Evolutionary conservation across 2,329 filamentous ascomycete genomes (phyloP), one percentile per base, ranked within the genome.

Genomic region (Cladophialophora immunda): DNA sequence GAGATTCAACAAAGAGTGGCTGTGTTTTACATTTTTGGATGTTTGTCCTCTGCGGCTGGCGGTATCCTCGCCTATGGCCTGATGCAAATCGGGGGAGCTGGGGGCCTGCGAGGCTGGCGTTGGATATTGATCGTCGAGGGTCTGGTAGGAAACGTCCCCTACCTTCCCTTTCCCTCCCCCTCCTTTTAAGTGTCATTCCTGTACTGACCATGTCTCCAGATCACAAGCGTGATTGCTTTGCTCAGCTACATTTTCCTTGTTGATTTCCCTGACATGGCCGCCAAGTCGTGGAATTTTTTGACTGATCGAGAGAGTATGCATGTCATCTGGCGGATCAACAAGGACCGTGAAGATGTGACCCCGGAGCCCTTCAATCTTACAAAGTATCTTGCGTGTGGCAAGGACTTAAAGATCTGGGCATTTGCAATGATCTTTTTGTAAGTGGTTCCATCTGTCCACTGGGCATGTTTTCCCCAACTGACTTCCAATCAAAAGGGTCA

Each of bases 361-460:
- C 81, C 85, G 69, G 76, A 81, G 0, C 15, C 47, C 11, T 87
- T 85, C 74, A 78, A 76, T 17, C 32, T 84, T 0, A 74, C 68
- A 19, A 82, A 81, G 63, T 87, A 84, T 74, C 74, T 86, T 58
- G 75, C 75, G 25, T 78, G 80, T n/a, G 83, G 78, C 4, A 59
- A 76, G 0, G 85, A 87, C 67, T 71, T 79, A 62, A 86, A 87
- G 71, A 79, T 87, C 59, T 87, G 85, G 83, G 82, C 76, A 2
- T 87, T 85, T 64, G 85, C 83, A 0, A 66, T 82, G 71, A 81
- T 86, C 61, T 86, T 86, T 85, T 53, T 55, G 60, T 53, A 58
- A 22, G 38, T 38, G 36, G 15, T 38, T 17, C 91, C 90, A 11
- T 86, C 92, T 9, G 30, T 32, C 30, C 30, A 32, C 30, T 32